Evolutionary conservation across 2,329 filamentous ascomycete genomes (phyloP), one percentile per base, ranked within the genome.

Genomic region (Colletotrichum navitas): DNA sequence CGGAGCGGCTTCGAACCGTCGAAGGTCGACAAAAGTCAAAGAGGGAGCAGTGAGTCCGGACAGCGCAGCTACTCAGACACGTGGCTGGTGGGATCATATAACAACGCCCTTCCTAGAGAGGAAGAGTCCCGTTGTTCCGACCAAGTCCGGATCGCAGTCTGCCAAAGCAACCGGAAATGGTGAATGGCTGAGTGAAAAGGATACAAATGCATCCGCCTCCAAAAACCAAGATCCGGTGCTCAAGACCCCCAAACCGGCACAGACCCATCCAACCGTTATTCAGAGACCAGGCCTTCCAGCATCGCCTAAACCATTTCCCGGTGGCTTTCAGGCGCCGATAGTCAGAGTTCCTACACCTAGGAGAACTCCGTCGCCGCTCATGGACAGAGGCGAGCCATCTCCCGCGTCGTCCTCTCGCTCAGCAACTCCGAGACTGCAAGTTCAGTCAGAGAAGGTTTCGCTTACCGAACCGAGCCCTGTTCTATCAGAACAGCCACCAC

Each of bases 11-110:
- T 36, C 79, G 77, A 77, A 80, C 77, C 60, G 82, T 77, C 68
- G 82, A 39, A 81, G 82, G 69, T 82, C 83, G 7, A 74, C 78
- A 49, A 83, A 80, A 66, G 77, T 80, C 18, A 84, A 82, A 63
- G 80, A 78, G 10, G 76, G 79, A 11, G 77, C 79, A 58, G 60
- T 83, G 74, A 80, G 82, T 52, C 79, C 85, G 55, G 80, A 85
- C 59, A 88, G 87, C 51, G 88, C 87, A 36, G 86, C 84, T 52
- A 86, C 88, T 14, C 86, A 85, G 66, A 91, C 91, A 34, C 85
- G 86, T 71, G 92, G 92, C 26, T 94, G 92, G 92, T 94, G 92
- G 92, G 93, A 93, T 76, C 86, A 93, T 74, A 89, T 94, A 66
- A 91, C 88, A 10, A 93, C 92, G 1, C 92, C 92, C 0, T 94